Conservation (phyloP, 805 yeast genomes). For the Candida germanica region DNA sequence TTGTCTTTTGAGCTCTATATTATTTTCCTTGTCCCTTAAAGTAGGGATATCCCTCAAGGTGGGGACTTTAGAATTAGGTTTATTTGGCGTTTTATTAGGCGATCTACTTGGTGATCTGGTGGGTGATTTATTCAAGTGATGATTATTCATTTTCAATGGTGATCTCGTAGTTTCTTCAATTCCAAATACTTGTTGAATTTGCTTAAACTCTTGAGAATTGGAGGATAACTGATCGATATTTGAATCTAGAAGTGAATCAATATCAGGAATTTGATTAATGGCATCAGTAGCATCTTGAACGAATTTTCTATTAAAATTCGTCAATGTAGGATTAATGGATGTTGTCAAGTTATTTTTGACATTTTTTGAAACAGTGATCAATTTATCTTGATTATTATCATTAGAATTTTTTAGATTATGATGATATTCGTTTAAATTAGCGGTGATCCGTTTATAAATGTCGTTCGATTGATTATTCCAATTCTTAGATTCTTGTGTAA, state of each 20-base stretch:
- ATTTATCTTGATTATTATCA: conserved; percentile 8
- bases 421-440: conserved; percentile 6
- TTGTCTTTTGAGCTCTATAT: conserved; percentile 12
- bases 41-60: conserved; percentile 5
- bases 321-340: conserved; percentile 8
- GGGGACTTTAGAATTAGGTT: neutral
- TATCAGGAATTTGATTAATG: conserved; percentile 3
- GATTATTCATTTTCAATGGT: conserved; percentile 6
- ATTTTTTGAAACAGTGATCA: conserved; percentile 4
- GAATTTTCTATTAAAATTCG: conserved; percentile 2
- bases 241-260: neutral
- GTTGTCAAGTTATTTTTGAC: conserved; percentile 6
- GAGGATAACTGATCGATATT: neutral
- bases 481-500: conserved; percentile 10
- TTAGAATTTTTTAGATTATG: conserved; percentile 7
- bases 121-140: conserved; percentile 3
- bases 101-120: conserved; percentile 7
- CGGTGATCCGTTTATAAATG: conserved; percentile 9
- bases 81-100: conserved; percentile 1
- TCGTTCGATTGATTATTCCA: conserved; percentile 14
- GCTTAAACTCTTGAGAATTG: neutral
- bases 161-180: conserved; percentile 1
- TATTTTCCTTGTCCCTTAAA: conserved; percentile 10
- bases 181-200: conserved; percentile 1
- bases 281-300: neutral